phyloP scores from a whole-genome alignment of 2,329 filamentous ascomycete species.

The Cryphonectria radicalis region DNA sequence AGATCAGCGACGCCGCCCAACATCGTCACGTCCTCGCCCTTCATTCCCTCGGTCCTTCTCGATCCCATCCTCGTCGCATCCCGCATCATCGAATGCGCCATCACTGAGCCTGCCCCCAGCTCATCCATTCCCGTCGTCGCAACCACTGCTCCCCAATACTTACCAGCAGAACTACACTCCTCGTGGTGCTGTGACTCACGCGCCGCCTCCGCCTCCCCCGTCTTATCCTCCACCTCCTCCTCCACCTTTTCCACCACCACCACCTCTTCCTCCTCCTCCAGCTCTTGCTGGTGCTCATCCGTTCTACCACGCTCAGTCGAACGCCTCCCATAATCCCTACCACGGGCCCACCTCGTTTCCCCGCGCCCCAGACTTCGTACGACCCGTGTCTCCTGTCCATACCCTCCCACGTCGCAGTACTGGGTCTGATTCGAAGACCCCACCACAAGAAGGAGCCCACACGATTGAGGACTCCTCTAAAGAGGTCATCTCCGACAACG shows the following conservation, averaged over 20 bases:
- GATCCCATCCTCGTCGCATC: conserved; percentile 4
- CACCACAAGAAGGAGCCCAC: too few species aligned
- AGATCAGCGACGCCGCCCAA: not conserved
- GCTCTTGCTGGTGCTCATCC: not conserved
- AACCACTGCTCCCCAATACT: not conserved
- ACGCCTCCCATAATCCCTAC: not conserved
- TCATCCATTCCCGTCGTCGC: not conserved
- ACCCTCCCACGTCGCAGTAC: not conserved
- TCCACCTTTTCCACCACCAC: too few species aligned
- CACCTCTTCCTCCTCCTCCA: too few species aligned
- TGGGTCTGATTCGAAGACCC: not conserved
- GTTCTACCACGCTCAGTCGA: not conserved
- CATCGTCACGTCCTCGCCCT: not conserved
- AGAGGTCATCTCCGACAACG: not conserved
- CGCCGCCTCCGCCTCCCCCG: not conserved
- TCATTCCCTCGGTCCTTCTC: not conserved
- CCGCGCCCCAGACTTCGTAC: not conserved
- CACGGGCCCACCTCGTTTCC: not conserved
- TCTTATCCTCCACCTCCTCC: too few species aligned
- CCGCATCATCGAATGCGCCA: not conserved
- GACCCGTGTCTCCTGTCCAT: too few species aligned
- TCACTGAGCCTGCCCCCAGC: not conserved
- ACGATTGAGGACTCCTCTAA: not conserved
- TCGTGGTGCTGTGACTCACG: not conserved
- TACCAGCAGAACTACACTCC: not conserved